These are phyloP conservation scores for Hevea brasiliensis DNA, from an alignment of 345 rosid genomes.

Conservation along the genomic window DNA sequence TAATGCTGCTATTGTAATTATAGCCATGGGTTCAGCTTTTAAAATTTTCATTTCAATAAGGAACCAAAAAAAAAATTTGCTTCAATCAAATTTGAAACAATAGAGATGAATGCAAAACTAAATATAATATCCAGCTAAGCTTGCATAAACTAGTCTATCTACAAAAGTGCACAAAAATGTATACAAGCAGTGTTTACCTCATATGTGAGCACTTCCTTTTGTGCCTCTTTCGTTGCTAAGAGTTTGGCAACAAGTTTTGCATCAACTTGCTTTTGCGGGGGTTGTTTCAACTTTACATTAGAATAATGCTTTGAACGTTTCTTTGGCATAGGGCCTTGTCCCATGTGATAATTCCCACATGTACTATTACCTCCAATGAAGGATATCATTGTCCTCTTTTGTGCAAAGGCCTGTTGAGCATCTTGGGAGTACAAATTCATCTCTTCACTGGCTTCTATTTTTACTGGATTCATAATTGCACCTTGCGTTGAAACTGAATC, in stretches of 20 bases:
- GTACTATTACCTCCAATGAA: conserved; percentile 49
- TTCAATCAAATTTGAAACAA: not conserved
- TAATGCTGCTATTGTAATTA: not conserved
- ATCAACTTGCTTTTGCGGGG: conserved; percentile 51
- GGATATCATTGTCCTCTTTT: conserved; percentile 58
- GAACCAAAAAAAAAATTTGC: not conserved
- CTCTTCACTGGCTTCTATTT: conserved; percentile 49
- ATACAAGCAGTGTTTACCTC: conserved; percentile 48
- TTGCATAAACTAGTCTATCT: not conserved
- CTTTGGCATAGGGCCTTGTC: conserved; percentile 45
- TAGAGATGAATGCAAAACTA: not conserved
- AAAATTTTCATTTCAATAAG: too few species aligned
- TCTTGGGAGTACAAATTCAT: conserved; percentile 39
- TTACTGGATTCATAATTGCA: conserved; percentile 37
- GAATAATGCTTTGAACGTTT: conserved; percentile 51
- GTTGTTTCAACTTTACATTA: conserved; percentile 53
- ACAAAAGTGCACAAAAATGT: not conserved
- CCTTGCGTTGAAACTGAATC: conserved; percentile 46
- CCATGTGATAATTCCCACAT: conserved; percentile 44
- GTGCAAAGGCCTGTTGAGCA: conserved; percentile 45
- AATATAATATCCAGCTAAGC: not conserved
- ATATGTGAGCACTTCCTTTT: conserved; percentile 60
- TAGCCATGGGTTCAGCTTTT: not conserved
- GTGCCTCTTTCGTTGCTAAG: conserved; percentile 67
- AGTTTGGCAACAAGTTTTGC: conserved; percentile 52